These are phyloP conservation scores for Acanthamoeba quina DNA, from an alignment of 208 protist genomes.

Conservation along the genomic window DNA sequence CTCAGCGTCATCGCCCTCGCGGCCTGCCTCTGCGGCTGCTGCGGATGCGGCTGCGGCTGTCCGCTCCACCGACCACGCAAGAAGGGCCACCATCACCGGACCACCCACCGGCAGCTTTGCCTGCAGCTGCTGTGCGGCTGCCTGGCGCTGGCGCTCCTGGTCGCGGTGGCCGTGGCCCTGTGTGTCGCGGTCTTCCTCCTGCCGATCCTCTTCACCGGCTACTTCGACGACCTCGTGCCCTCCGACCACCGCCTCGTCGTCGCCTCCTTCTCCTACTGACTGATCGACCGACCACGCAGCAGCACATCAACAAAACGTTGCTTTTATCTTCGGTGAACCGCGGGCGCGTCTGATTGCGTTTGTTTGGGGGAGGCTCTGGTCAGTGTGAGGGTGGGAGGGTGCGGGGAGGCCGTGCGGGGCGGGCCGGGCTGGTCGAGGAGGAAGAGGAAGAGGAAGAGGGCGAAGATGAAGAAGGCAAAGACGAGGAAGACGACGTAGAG, in stretches of 20 bases:
- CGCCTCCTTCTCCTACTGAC: neutral
- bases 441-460: neutral
- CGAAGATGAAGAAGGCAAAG: neutral
- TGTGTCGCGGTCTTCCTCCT: neutral
- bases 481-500: neutral
- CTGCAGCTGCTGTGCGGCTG: neutral
- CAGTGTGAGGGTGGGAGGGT: neutral
- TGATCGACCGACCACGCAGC: too few relatives aligned
- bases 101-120: neutral
- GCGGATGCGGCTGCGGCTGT: neutral
- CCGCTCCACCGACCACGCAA: neutral
- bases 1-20: neutral
- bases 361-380: neutral
- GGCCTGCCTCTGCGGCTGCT: neutral
- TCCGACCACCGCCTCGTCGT: constrained; percentile 20
- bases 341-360: too few relatives aligned
- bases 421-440: too few relatives aligned
- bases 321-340: too few relatives aligned
- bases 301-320: too few relatives aligned
- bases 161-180: neutral
- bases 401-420: too few relatives aligned
- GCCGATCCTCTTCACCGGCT: neutral
- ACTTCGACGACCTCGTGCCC: constrained; percentile 28
- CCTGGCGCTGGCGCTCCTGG: neutral
- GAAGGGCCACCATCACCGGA: neutral